Evolutionary conservation across 805 yeast genomes (phyloP), one percentile per base, ranked within the genome.

Genomic region (Candida loeiensis): DNA sequence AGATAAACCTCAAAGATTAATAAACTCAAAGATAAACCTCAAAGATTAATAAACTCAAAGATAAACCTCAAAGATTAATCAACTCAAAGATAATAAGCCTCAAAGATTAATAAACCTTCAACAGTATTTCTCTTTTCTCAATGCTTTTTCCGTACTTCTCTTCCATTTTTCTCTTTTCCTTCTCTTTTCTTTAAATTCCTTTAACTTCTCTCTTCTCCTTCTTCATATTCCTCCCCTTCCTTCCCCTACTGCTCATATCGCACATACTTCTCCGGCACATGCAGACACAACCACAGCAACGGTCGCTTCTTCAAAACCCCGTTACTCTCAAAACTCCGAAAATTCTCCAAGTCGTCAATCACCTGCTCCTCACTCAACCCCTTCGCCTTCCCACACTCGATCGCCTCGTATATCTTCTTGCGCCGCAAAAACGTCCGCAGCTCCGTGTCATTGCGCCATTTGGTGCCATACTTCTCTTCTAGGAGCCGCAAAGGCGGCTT

Each of bases 391-490:
- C 80, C 82, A 6, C 48, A 59, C 49, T 77, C 80, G 37, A 77
- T 74, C 4, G 81, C 81, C 45, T 67, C 71, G 55, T 76, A 77
- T 17, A 77, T 65, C 24, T 72, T 73, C 50, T 73, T 75, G 28
- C 82, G 59, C 45, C 83, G 54, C 34, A 74, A 64, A 50, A 73
- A 77, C 33, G 79, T 71, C 45, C 78, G 71, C 39, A 72, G 70
- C 21, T 74, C 74, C 0, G 80, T 79, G 36, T 64, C 79, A 36
- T 74, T 61, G 53, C 82, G 65, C 83, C 83, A 77, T 25, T 72
- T 70, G 1, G 79, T 69, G 37, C 71, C 73, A 46, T 68, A 77
- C 44, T 71, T 65, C 5, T 52, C 41, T 49, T 77, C 81, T 54
- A 77, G 56, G 9, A 69, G 59, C 44, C 67, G 69, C 27, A 77